phyloP scores from a whole-genome alignment of 2,329 filamentous ascomycete species.

The Diaporthe vexans region DNA sequence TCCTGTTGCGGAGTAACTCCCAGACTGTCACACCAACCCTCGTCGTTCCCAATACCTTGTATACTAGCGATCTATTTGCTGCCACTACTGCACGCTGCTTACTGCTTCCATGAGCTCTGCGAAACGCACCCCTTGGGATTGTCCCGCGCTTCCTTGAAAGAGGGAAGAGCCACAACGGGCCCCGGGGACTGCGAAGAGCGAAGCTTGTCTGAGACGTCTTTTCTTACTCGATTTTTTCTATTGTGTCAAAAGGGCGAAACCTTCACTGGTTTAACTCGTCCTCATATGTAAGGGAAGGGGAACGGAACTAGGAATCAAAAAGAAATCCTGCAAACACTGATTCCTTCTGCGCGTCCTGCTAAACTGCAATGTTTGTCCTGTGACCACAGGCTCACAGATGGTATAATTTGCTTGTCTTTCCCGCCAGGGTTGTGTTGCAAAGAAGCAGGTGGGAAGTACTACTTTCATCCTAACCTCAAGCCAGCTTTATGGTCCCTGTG shows the following conservation, averaged over 20 bases:
- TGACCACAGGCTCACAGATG: neutral
- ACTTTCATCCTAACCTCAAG: neutral
- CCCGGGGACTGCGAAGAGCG: neutral
- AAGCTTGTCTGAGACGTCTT: constrained; percentile 18
- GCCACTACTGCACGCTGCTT: constrained; percentile 35
- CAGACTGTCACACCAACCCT: constrained; percentile 22
- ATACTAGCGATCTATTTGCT: constrained; percentile 41
- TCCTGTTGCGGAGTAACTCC: constrained; percentile 17
- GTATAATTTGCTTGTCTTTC: neutral
- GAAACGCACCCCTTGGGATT: neutral
- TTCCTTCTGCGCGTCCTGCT: neutral
- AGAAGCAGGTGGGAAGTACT: neutral
- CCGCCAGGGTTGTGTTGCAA: neutral
- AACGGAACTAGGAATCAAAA: constrained; percentile 19
- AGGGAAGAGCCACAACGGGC: neutral
- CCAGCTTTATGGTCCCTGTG: too few species aligned
- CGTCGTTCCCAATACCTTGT: constrained; percentile 32
- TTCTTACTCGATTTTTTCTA: constrained; percentile 23
- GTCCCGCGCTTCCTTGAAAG: neutral
- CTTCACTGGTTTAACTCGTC: constrained; percentile 34
- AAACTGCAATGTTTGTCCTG: neutral
- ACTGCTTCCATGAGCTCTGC: constrained; percentile 25
- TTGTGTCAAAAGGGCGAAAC: constrained; percentile 34
- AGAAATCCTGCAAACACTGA: neutral
- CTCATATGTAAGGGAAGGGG: constrained; percentile 25